phyloP scores from a whole-genome alignment of 352 stramenopile genomes.

The Phytophthora pisi region DNA sequence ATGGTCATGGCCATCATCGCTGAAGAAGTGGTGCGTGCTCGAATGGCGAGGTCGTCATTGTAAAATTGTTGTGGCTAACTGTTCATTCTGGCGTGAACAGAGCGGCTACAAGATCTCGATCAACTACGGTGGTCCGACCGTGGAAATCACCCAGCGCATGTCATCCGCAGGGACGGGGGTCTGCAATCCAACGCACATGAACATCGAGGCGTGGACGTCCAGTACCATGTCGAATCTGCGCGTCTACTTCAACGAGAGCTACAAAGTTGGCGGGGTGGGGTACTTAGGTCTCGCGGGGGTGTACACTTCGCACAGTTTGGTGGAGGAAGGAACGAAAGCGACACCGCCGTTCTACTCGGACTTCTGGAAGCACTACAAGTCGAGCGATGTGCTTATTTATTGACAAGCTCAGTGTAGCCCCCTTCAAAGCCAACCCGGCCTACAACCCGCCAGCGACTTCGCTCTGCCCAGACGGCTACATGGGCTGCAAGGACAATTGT shows the following conservation, averaged over 20 bases:
- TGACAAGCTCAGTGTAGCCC: slow-evolving; percentile 21
- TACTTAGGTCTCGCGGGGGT: slow-evolving; percentile 53
- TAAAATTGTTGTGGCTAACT: neutral
- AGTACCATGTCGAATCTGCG: slow-evolving; percentile 37
- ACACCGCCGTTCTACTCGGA: slow-evolving; percentile 39
- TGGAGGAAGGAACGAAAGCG: slow-evolving; percentile 15
- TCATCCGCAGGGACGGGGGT: slow-evolving; percentile 35
- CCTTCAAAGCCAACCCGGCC: slow-evolving; percentile 33
- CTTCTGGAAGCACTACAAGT: slow-evolving; percentile 62
- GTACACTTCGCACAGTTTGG: slow-evolving; percentile 54
- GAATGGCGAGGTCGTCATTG: too few relatives aligned
- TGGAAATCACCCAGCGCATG: slow-evolving; percentile 38
- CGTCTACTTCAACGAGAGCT: slow-evolving; percentile 63
- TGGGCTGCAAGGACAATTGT: slow-evolving; percentile 59
- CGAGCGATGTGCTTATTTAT: slow-evolving; percentile 57
- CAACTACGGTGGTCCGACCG: slow-evolving; percentile 6
- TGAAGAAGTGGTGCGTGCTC: slow-evolving; percentile 46
- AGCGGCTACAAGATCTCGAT: slow-evolving; percentile 43
- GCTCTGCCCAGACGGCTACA: slow-evolving; percentile 34
- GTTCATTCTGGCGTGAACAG: slow-evolving; percentile 4
- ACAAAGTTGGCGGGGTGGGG: slow-evolving; percentile 34
- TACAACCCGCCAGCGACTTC: slow-evolving; percentile 37
- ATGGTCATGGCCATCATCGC: slow-evolving; percentile 54
- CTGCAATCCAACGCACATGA: slow-evolving; percentile 62
- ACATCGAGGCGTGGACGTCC: slow-evolving; percentile 58